These are phyloP conservation scores for Vaccinium darrowii DNA, from an alignment of 148 eudicot species.

Conservation along the genomic window DNA sequence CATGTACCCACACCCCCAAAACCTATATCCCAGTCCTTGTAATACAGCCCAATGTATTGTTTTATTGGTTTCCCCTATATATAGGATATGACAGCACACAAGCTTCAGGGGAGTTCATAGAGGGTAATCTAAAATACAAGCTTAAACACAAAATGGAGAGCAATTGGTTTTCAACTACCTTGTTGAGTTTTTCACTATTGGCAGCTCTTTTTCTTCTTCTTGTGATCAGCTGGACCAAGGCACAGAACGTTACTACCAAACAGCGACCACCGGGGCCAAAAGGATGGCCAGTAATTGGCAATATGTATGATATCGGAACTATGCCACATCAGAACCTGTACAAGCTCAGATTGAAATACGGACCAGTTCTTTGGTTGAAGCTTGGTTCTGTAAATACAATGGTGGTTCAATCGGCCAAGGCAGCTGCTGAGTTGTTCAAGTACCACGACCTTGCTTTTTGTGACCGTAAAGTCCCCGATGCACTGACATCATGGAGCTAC, in stretches of 20 bases:
- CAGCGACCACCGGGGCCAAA: constrained; percentile 25
- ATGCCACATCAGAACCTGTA: constrained; percentile 14
- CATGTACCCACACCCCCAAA: no score
- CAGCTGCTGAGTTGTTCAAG: constrained; percentile 22
- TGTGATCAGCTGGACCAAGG: not conserved
- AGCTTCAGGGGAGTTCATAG: no score
- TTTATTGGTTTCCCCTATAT: no score
- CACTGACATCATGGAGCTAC: constrained; percentile 19
- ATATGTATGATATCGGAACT: constrained; percentile 18
- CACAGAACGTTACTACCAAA: not conserved
- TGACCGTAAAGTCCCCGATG: constrained; percentile 16
- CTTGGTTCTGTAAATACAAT: constrained; percentile 29
- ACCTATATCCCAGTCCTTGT: no score
- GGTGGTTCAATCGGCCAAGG: constrained; percentile 17
- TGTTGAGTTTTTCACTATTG: no score
- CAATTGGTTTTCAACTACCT: no score
- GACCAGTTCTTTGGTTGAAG: constrained; percentile 23
- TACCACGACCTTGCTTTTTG: constrained; percentile 17
- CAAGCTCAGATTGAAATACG: constrained; percentile 10
- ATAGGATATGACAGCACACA: no score
- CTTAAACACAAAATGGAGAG: not conserved
- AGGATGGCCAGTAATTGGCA: constrained; percentile 24
- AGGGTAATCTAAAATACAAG: no score
- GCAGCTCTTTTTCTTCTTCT: not conserved
- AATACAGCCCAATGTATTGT: no score